Evolutionary conservation across 83 land plant species (phyloP).

Genomic region (Diphasiastrum complanatum): DNA sequence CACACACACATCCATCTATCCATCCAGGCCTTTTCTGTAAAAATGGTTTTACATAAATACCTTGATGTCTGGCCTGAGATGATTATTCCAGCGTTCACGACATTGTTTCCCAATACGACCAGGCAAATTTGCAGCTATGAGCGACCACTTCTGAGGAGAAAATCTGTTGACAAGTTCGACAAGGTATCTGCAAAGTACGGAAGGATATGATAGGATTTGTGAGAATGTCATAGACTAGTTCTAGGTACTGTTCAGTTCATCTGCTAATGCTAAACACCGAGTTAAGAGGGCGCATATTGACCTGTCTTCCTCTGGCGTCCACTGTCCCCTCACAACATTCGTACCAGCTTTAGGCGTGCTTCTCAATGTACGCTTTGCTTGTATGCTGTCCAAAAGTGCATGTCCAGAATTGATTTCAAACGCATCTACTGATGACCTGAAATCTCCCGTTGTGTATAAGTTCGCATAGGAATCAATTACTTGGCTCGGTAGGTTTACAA

Average conservation of each 20-base stretch:
- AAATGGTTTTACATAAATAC: conserved; percentile 30
- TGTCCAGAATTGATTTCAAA: no score
- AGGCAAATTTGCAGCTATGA: conserved; percentile 45
- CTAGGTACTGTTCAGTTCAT: background rate
- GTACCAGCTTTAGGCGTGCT: no score
- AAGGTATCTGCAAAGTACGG: conserved; percentile 28
- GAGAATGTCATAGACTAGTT: background rate
- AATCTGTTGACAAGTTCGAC: conserved; percentile 41
- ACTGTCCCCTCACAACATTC: conserved; percentile 65
- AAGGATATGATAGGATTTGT: background rate
- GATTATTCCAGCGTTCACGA: conserved; percentile 80
- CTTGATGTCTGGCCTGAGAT: conserved; percentile 67
- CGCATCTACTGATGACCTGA: no score
- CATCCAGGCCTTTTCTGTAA: no score
- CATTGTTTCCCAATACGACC: conserved; percentile 75
- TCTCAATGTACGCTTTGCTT: no score
- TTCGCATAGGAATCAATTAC: no score
- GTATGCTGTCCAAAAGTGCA: no score
- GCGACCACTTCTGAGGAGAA: conserved; percentile 63
- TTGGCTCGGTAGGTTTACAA: no score
- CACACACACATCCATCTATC: no score
- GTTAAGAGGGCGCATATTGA: background rate
- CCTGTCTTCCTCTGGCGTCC: conserved; percentile 63
- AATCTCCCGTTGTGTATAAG: no score
- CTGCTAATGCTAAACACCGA: background rate